These are phyloP conservation scores for Closterium sp. DNA, from an alignment of 139 green algal genomes.

Conservation along the genomic window DNA sequence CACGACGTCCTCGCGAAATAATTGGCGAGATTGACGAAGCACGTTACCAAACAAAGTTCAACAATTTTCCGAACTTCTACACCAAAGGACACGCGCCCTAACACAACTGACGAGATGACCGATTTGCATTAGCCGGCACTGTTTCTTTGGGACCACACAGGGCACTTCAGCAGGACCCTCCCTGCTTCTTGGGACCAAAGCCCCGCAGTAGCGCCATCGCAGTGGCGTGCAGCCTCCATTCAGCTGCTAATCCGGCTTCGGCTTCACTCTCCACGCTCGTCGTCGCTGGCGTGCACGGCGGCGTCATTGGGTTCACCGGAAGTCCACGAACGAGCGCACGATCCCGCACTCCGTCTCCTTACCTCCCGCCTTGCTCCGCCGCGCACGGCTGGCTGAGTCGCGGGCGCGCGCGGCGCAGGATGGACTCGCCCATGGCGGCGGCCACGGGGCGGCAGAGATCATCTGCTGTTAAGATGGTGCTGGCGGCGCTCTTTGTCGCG, in stretches of 20 bases:
- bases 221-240: neutral
- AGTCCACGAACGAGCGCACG: neutral
- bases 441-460: neutral
- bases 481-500: constrained; percentile 20
- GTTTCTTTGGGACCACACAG: neutral
- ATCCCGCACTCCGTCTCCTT: neutral
- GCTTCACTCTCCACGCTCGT: neutral
- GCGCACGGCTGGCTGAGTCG: neutral
- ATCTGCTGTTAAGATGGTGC: constrained; percentile 16
- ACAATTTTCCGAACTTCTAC: too few species aligned
- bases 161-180: too few species aligned
- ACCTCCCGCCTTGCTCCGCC: neutral
- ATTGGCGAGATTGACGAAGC: too few species aligned
- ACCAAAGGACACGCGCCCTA: too few species aligned
- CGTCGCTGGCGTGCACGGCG: neutral
- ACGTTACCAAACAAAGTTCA: too few species aligned
- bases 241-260: neutral
- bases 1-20: too few species aligned
- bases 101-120: too few species aligned
- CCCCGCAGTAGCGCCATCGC: neutral
- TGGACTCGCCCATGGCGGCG: neutral
- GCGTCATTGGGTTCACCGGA: neutral
- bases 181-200: neutral
- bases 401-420: neutral
- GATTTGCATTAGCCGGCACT: too few species aligned